These are phyloP conservation scores for Eimeria acervulina DNA, from an alignment of 169 alveolate species.

Conservation along the genomic window DNA sequence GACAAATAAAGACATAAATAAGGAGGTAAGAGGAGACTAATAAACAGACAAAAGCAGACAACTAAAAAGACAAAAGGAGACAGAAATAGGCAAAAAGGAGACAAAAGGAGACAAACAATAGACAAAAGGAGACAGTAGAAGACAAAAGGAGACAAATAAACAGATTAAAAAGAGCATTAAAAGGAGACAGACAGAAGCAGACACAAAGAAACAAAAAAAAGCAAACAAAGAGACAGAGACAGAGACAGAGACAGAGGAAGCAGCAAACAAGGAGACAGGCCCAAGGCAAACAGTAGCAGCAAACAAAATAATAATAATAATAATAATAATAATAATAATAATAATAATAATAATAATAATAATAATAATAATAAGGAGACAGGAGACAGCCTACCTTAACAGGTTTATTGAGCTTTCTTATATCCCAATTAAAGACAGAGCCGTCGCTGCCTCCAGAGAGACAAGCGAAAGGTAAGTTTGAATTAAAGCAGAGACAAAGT, in stretches of 20 bases:
- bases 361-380: no score
- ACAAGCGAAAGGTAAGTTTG: background rate
- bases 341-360: no score
- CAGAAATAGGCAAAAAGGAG: background rate
- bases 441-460: conserved; percentile 72
- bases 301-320: background rate
- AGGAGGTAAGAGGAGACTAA: background rate
- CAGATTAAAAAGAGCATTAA: background rate
- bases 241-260: background rate
- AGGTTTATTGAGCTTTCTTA: background rate
- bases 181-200: background rate
- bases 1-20: background rate
- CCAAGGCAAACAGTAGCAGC: background rate
- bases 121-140: background rate
- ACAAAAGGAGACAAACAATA: background rate
- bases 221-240: background rate
- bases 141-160: background rate
- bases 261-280: background rate
- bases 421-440: conserved; percentile 42
- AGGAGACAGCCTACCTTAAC: conserved; percentile 12
- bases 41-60: background rate
- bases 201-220: background rate
- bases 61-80: background rate
- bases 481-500: conserved; percentile 12
- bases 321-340: no score